Evolutionary conservation across 1,139 yeast species (phyloP).

Genomic region (Hyphopichia buzzinii): DNA sequence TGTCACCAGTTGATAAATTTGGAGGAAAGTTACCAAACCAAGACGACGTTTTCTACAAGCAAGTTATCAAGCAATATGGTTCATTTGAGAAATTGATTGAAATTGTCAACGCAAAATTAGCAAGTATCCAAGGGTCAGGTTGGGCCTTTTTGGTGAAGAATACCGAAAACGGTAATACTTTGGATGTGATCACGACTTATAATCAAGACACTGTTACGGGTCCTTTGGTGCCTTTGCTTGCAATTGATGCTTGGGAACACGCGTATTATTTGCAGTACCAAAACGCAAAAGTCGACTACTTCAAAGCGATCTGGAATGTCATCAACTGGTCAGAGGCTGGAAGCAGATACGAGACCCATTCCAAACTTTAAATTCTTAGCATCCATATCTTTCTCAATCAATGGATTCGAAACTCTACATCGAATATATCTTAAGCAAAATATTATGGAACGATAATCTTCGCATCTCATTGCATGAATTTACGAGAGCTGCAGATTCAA

Average conservation of each 20-base stretch:
- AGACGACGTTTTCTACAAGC: conserved; percentile 57
- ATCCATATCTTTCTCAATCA: too few relatives aligned
- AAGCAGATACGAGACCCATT: conserved; percentile 42
- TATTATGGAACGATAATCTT: background rate
- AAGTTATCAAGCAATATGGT: conserved; percentile 69
- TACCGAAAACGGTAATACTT: conserved; percentile 67
- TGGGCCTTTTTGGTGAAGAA: conserved; percentile 96
- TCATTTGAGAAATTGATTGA: conserved; percentile 69
- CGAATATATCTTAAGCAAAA: background rate
- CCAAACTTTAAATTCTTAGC: too few relatives aligned
- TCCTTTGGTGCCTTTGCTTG: conserved; percentile 73
- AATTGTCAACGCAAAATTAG: conserved; percentile 73
- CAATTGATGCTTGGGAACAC: conserved; percentile 98
- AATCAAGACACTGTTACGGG: conserved; percentile 91
- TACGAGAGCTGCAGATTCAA: too few relatives aligned
- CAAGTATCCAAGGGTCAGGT: conserved; percentile 95
- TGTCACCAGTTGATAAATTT: conserved; percentile 77
- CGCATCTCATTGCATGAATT: background rate
- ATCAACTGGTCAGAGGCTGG: conserved; percentile 96
- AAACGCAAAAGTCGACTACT: conserved; percentile 91
- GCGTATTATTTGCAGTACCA: conserved; percentile 96
- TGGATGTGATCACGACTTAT: conserved; percentile 82
- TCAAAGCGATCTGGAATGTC: conserved; percentile 95
- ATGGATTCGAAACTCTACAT: too few relatives aligned
- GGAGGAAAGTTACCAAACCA: conserved; percentile 82